phyloP scores from a whole-genome alignment of 257 asterid species.

The Solanum habrochaites region DNA sequence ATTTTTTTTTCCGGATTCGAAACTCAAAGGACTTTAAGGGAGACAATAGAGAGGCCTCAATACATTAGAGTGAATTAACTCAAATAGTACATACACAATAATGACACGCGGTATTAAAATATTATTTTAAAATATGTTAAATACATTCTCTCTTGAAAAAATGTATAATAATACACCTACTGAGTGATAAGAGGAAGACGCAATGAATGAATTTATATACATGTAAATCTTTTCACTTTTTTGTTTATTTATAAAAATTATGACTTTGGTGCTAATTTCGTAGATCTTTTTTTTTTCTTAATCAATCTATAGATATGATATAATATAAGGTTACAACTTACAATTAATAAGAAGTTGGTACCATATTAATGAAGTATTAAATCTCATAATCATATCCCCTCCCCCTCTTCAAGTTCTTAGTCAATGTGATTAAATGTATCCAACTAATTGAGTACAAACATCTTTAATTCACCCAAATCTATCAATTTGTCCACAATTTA shows the following conservation, averaged over 20 bases:
- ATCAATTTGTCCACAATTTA: background rate
- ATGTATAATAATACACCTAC: background rate
- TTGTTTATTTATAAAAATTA: no score
- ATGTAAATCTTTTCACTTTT: background rate
- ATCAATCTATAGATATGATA: background rate
- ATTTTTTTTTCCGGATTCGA: accelerated
- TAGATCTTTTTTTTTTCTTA: no score
- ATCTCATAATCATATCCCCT: background rate
- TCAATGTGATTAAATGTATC: background rate
- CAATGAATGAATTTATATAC: background rate
- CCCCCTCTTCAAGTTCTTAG: background rate
- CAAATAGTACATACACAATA: background rate
- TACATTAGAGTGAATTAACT: background rate
- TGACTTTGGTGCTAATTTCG: background rate
- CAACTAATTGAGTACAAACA: background rate
- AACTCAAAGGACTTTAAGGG: background rate
- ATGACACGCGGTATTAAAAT: background rate
- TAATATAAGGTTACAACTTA: background rate
- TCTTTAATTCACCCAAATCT: background rate
- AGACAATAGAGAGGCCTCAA: background rate
- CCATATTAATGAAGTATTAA: background rate
- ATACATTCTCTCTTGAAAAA: background rate
- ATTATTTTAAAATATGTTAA: no score
- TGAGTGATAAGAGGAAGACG: no score
- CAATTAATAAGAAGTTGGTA: background rate